A percentile compares a stretch with the other conserved stretches of the same genome.
These are phyloP conservation scores for Amphirosellinia nigrospora DNA, from an alignment of 495 filamentous ascomycete genomes.

Conservation along the genomic window DNA sequence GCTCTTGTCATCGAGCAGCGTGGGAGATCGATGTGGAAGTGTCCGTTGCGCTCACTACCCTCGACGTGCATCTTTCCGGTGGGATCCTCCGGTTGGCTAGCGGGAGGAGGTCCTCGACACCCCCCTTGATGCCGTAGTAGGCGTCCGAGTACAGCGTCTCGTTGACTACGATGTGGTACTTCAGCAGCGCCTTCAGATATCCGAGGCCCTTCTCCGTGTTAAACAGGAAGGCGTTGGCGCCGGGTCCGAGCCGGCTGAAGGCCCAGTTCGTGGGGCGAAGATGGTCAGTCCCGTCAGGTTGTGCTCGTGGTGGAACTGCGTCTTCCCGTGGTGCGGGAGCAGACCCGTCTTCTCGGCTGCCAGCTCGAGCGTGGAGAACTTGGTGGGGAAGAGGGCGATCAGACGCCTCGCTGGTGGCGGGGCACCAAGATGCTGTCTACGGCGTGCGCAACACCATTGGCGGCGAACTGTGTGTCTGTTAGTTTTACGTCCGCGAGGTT, in stretches of 20 bases:
- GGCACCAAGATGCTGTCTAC: slow-evolving; percentile 75
- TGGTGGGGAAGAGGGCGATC: slow-evolving; percentile 68
- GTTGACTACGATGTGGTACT: slow-evolving; percentile 78
- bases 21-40: slow-evolving; percentile 70
- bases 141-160: slow-evolving; percentile 84
- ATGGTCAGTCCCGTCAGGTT: slow-evolving; percentile 60
- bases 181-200: slow-evolving; percentile 74
- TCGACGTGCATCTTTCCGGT: slow-evolving; percentile 1
- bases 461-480: slow-evolving; percentile 32
- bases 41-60: slow-evolving; percentile 26
- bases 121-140: slow-evolving; percentile 57
- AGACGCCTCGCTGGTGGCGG: slow-evolving; percentile 66
- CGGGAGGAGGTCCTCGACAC: slow-evolving; percentile 14
- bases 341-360: slow-evolving; percentile 75
- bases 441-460: slow-evolving; percentile 83
- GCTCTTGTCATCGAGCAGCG: slow-evolving; percentile 63
- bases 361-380: slow-evolving; percentile 78
- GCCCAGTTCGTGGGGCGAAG: slow-evolving; percentile 81
- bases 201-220: slow-evolving; percentile 65
- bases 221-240: slow-evolving; percentile 80
- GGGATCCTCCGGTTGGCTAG: neutral
- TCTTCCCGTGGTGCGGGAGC: slow-evolving; percentile 37
- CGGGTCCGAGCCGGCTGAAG: slow-evolving; percentile 71
- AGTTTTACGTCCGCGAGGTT: neutral
- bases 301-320: slow-evolving; percentile 16